These are phyloP conservation scores for Monilinia fructicola DNA, from an alignment of 2,329 filamentous ascomycete species.

Conservation along the genomic window DNA sequence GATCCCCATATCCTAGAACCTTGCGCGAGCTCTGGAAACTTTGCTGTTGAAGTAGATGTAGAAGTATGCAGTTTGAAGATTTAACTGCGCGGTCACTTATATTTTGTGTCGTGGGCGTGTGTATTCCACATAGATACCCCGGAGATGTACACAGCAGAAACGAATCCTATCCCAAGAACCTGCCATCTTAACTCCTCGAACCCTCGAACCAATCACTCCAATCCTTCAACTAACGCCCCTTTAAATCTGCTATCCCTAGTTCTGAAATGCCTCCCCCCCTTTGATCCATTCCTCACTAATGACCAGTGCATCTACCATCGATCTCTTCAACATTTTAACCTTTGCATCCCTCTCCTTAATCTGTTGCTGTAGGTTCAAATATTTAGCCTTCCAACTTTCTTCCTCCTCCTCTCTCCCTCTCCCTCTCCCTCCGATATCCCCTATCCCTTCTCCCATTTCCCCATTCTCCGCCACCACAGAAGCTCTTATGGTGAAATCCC, in stretches of 20 bases:
- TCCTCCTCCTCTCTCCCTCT: constrained; percentile 28
- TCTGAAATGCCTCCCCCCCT: background rate
- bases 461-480: constrained; percentile 37
- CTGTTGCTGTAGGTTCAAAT: constrained; percentile 57
- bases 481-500: constrained; percentile 54
- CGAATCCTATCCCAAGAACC: background rate
- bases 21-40: too few relatives aligned
- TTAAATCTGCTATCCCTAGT: background rate
- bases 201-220: background rate
- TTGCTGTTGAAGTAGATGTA: too few relatives aligned
- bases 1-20: too few relatives aligned
- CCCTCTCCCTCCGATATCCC: constrained; percentile 11
- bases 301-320: constrained; percentile 44
- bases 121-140: background rate
- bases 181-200: background rate
- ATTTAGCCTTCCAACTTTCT: constrained; percentile 52
- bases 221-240: background rate
- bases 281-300: constrained; percentile 21
- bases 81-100: background rate
- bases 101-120: background rate
- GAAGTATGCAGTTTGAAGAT: too few relatives aligned
- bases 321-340: constrained; percentile 47
- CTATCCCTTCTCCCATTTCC: constrained; percentile 29
- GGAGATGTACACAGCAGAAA: background rate
- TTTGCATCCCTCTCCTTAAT: constrained; percentile 59